These are phyloP conservation scores for Haematococcus lacustris DNA, from an alignment of 139 green algal species.

Conservation along the genomic window DNA sequence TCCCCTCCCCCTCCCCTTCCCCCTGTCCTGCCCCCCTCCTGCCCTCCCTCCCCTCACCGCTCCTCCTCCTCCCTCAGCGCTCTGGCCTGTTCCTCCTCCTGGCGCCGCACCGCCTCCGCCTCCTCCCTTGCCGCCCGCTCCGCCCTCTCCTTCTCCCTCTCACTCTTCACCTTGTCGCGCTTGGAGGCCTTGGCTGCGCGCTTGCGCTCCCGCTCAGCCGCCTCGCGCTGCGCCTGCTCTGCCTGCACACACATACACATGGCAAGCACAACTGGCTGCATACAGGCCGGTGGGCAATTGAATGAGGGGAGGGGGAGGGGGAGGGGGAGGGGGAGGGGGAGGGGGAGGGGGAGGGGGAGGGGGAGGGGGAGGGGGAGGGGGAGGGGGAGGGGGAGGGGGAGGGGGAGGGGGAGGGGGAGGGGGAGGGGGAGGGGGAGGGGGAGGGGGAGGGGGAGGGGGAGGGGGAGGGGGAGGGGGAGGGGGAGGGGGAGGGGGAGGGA, in stretches of 20 bases:
- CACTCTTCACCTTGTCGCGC: constrained; percentile 45
- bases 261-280: background rate
- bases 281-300: background rate
- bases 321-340: background rate
- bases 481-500: no score
- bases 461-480: no score
- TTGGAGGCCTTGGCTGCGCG: constrained; percentile 44
- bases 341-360: no score
- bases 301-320: background rate
- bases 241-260: constrained; percentile 17
- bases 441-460: no score
- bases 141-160: constrained; percentile 48
- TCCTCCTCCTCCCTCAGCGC: constrained; percentile 17
- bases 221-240: constrained; percentile 27
- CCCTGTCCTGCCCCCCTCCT: no score
- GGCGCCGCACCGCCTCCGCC: constrained; percentile 11
- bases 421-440: no score
- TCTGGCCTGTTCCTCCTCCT: constrained; percentile 29
- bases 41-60: constrained; percentile 8
- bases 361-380: no score
- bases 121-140: constrained; percentile 33
- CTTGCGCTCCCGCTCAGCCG: constrained; percentile 38
- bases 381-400: no score
- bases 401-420: no score
- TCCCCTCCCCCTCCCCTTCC: no score